Percentiles rank a stretch among this genome's conserved stretches.
phyloP scores from a whole-genome alignment of 2,329 filamentous ascomycete species.

The Thielaviopsis punctulata region DNA sequence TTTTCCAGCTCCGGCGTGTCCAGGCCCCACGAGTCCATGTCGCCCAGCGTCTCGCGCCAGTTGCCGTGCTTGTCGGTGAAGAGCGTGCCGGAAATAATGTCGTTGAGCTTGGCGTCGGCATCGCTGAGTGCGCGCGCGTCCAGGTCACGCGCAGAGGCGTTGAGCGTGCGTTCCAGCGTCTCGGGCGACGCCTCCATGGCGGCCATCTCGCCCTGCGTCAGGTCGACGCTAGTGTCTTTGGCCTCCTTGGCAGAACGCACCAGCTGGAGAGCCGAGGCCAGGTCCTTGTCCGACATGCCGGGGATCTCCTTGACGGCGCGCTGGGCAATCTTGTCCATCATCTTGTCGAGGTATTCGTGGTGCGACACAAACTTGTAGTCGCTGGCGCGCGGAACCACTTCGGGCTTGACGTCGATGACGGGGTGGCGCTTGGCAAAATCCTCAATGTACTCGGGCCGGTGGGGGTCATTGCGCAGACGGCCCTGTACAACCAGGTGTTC shows the following conservation, averaged over 20 bases:
- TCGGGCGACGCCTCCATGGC: conserved; percentile 34
- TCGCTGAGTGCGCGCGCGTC: conserved; percentile 9
- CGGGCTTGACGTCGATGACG: conserved; percentile 53
- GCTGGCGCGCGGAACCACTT: conserved; percentile 29
- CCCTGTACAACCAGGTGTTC: conserved; percentile 61
- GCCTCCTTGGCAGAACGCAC: conserved; percentile 25
- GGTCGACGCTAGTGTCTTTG: conserved; percentile 29
- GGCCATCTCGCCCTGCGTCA: conserved; percentile 32
- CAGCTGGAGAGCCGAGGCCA: conserved; percentile 25
- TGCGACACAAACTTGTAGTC: conserved; percentile 40
- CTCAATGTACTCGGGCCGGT: conserved; percentile 60
- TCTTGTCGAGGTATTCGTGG: conserved; percentile 32
- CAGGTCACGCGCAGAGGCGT: conserved; percentile 2
- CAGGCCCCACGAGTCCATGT: conserved; percentile 16
- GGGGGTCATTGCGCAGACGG: conserved; percentile 52
- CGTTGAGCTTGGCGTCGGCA: conserved; percentile 9
- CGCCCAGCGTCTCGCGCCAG: conserved; percentile 21
- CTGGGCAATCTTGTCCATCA: conserved; percentile 22
- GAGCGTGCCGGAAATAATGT: conserved; percentile 8
- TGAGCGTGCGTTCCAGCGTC: conserved; percentile 11
- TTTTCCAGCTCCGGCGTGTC: conserved; percentile 13
- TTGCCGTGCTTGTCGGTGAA: conserved; percentile 16
- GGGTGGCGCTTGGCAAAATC: conserved; percentile 66
- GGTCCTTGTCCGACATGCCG: conserved; percentile 24
- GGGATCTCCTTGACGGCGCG: conserved; percentile 36